Percentiles rank a stretch among this genome's conserved stretches.
phyloP scores from a whole-genome alignment of 306 rosid genomes.

The Gynostemma pentaphyllum region DNA sequence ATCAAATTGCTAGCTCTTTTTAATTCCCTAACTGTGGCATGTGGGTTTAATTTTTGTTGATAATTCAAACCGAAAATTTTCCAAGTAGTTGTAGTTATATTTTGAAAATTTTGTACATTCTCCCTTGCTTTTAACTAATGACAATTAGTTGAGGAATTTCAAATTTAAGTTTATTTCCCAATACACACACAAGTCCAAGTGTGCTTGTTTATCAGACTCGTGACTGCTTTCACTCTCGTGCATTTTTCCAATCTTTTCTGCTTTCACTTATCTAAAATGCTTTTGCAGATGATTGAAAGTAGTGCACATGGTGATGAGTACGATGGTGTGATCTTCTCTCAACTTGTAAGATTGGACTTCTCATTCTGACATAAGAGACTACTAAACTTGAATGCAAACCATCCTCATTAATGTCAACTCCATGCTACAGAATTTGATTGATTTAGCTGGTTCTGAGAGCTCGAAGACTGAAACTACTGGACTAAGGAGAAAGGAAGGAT shows the following conservation, averaged over 20 bases:
- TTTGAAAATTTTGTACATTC: neutral
- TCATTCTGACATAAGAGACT: slow-evolving; percentile 3
- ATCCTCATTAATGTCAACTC: slow-evolving; percentile 8
- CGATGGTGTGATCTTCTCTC: slow-evolving; percentile 97
- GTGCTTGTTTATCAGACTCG: neutral
- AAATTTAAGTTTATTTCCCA: neutral
- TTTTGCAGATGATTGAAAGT: slow-evolving; percentile 95
- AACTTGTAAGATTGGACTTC: slow-evolving; percentile 61
- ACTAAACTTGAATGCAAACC: neutral
- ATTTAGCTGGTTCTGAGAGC: slow-evolving; percentile 99
- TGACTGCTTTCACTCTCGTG: slow-evolving; percentile 1
- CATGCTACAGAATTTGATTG: slow-evolving; percentile 70
- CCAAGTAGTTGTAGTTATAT: neutral
- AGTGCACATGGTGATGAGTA: slow-evolving; percentile 95
- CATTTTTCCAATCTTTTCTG: neutral
- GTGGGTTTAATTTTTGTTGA: no score
- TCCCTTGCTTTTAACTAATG: neutral
- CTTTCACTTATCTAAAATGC: slow-evolving; percentile 14
- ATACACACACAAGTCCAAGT: neutral
- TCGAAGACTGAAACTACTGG: slow-evolving; percentile 99
- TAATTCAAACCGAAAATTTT: neutral
- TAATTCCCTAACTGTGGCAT: neutral
- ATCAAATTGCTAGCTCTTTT: slow-evolving; percentile 1
- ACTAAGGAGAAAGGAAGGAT: slow-evolving; percentile 92
- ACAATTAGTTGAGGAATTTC: neutral